Evolutionary conservation across 805 yeast species (phyloP), one percentile per base, ranked within the genome.

Genomic region (Pichia gijzeniarum): DNA sequence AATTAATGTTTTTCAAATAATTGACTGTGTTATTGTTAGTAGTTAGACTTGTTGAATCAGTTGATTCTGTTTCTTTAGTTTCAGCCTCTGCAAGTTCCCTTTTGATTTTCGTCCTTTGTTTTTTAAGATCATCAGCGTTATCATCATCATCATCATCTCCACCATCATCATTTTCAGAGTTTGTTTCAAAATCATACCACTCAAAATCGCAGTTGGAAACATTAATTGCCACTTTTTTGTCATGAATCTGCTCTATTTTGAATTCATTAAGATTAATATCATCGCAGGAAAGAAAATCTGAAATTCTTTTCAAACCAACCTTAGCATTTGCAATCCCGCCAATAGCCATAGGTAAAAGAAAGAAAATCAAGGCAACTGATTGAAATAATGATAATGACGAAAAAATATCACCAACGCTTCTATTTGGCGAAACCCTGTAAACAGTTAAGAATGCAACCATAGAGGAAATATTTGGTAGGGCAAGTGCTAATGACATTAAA

Each of bases 351-450:
- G 40, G 40, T 14, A 38, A 14, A 27, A 21, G n/a, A 30, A 38
- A 38, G 17, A 38, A 38, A 8, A 22, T 14, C 36, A 74, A 71
- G 7, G 87, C 66, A 49, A 85, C 69, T 14, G 73, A 71, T 53
- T 74, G 76, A 62, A 83, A 84, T 45, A 82, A 68, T 0, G 89
- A 74, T 40, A 85, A 64, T 4, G 93, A 82, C 0, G 90, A 71
- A 58, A 85, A 85, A 20, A 85, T 73, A 27, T 71, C 68, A 14
- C 80, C 88, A 14, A 86, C 77, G 39, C 71, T 69, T 53, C 70
- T 63, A 35, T 64, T 57, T 14, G 63, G 52, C 33, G 63, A 53
- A 10, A 71, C 39, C 10, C 60, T 68, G 44, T 69, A 64, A 41
- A 71, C 44, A 0, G 69, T 74, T 46, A 72, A 57, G 50, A 73